phyloP scores from a whole-genome alignment of 331 rosid genomes.

The Quercus tomentella region DNA sequence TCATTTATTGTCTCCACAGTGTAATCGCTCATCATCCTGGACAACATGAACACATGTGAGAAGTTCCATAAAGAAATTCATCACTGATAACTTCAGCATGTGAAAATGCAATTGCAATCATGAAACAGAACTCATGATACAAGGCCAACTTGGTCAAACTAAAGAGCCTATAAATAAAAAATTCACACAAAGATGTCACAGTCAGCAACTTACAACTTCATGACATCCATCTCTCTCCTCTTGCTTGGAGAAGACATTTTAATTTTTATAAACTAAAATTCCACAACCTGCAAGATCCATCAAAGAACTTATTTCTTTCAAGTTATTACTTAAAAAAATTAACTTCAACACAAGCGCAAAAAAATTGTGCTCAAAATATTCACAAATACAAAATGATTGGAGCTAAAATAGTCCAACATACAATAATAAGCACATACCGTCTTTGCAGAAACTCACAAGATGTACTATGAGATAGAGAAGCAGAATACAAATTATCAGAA shows the following conservation, averaged over 20 bases:
- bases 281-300: constrained; percentile 41
- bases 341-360: too few relatives aligned
- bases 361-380: not conserved
- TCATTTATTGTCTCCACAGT: constrained; percentile 88
- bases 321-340: not conserved
- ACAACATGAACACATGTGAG: constrained; percentile 23
- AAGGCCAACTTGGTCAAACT: not conserved
- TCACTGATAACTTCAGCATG: not conserved
- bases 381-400: not conserved
- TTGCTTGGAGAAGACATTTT: constrained; percentile 98
- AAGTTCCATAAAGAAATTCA: not conserved
- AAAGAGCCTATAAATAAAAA: constrained; percentile 2
- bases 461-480: not conserved
- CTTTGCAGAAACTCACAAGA: not conserved
- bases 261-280: constrained; percentile 23
- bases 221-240: constrained; percentile 97
- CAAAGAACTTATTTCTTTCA: not conserved
- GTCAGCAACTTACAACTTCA: constrained; percentile 76
- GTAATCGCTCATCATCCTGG: constrained; percentile 99
- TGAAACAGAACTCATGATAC: not conserved
- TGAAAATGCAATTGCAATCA: not conserved
- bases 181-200: not conserved
- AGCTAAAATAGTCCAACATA: not conserved
- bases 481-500: constrained; percentile 8
- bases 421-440: constrained; percentile 5